A percentile compares a stretch with the other conserved stretches of the same genome.
phyloP scores from a whole-genome alignment of 805 yeast genomes.

The Nakazawaea peltata region DNA sequence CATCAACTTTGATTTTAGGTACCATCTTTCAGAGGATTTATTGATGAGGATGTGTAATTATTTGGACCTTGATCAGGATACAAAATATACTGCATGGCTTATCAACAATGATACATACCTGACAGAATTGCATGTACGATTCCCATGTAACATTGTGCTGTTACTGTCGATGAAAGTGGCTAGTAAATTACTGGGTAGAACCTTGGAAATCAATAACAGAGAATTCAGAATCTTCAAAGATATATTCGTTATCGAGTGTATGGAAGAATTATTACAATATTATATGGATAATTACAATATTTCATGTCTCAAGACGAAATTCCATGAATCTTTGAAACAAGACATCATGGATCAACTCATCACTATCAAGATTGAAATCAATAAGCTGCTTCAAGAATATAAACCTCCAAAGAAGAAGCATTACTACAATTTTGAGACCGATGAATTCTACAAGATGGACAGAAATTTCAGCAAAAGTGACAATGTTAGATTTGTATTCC shows the following conservation, averaged over 20 bases:
- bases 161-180: slow-evolving; percentile 59
- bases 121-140: slow-evolving; percentile 58
- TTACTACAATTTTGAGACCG: slow-evolving; percentile 3
- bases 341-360: slow-evolving; percentile 20
- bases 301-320: slow-evolving; percentile 15
- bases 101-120: slow-evolving; percentile 65
- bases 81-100: slow-evolving; percentile 61
- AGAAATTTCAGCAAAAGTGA: slow-evolving; percentile 6
- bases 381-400: slow-evolving; percentile 2
- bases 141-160: slow-evolving; percentile 73
- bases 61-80: slow-evolving; percentile 33
- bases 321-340: slow-evolving; percentile 7
- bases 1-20: slow-evolving; percentile 72
- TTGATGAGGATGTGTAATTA: slow-evolving; percentile 37
- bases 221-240: slow-evolving; percentile 5
- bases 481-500: slow-evolving; percentile 9
- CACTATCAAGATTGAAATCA: slow-evolving; percentile 22
- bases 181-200: slow-evolving; percentile 16
- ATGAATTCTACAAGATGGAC: slow-evolving; percentile 7
- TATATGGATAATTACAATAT: slow-evolving; percentile 20
- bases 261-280: slow-evolving; percentile 20
- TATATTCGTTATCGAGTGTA: slow-evolving; percentile 5
- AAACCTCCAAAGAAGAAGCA: slow-evolving; percentile 2
- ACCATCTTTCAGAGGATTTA: slow-evolving; percentile 57
- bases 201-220: slow-evolving; percentile 12